Percentiles rank a stretch among this genome's conserved stretches.
Evolutionary conservation across 179 eudicot genomes (phyloP).

Genomic region (Drosera spatulata): DNA sequence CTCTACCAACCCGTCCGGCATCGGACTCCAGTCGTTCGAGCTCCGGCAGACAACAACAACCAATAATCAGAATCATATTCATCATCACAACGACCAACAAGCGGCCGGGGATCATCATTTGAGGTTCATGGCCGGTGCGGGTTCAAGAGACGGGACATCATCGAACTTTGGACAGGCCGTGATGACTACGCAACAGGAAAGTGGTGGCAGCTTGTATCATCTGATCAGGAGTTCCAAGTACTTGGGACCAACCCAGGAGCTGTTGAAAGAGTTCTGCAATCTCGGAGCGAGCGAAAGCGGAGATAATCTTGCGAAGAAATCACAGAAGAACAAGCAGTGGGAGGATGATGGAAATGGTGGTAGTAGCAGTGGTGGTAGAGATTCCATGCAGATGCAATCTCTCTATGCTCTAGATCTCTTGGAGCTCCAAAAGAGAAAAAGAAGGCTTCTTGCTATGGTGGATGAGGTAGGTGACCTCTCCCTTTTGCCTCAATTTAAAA

Average conservation of each 20-base stretch:
- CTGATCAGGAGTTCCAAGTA: slow-evolving; percentile 56
- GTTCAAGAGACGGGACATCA: slow-evolving; percentile 1
- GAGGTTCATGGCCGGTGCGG: background rate
- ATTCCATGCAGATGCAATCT: slow-evolving; percentile 19
- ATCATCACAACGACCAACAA: slow-evolving; percentile 15
- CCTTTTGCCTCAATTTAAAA: too few relatives aligned
- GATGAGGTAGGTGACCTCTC: slow-evolving; percentile 53
- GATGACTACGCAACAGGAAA: too few relatives aligned
- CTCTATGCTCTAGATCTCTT: slow-evolving; percentile 46
- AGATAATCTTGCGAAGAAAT: slow-evolving; percentile 10
- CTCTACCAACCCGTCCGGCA: slow-evolving; percentile 51
- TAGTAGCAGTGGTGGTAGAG: slow-evolving; percentile 10
- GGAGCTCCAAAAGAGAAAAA: slow-evolving; percentile 74
- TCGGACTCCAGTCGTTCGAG: slow-evolving; percentile 74
- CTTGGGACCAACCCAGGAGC: slow-evolving; percentile 67
- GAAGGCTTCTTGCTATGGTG: slow-evolving; percentile 68
- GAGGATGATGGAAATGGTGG: slow-evolving; percentile 9
- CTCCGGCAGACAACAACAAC: slow-evolving; percentile 17
- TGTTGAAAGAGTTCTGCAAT: slow-evolving; percentile 68
- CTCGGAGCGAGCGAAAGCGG: slow-evolving; percentile 34
- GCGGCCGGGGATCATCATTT: slow-evolving; percentile 3
- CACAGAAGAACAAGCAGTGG: slow-evolving; percentile 18
- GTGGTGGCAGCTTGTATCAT: background rate
- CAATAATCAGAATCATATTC: slow-evolving; percentile 9
- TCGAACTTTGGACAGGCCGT: too few relatives aligned